phyloP scores from a whole-genome alignment of 495 filamentous ascomycete genomes.

The Umbilicaria muhlenbergii region DNA sequence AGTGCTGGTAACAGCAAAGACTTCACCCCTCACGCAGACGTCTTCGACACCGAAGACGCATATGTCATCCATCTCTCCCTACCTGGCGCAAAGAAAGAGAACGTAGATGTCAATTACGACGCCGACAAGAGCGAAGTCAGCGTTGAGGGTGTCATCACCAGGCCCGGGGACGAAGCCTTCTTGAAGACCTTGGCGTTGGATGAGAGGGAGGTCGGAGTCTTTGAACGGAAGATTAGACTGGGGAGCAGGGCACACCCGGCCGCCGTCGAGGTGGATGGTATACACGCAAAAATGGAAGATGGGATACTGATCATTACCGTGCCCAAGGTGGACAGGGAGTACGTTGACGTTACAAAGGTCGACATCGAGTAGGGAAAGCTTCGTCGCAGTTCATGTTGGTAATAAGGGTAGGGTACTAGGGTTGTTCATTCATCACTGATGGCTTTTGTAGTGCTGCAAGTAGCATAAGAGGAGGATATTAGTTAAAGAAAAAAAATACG shows the following conservation, averaged over 20 bases:
- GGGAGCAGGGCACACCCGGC: constrained; percentile 38
- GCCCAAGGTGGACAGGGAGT: constrained; percentile 41
- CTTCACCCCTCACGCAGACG: constrained; percentile 51
- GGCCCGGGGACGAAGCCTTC: constrained; percentile 56
- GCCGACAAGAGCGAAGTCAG: constrained; percentile 45
- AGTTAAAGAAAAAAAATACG: too few relatives aligned
- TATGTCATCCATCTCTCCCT: constrained; percentile 59
- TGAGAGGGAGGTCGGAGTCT: constrained; percentile 57
- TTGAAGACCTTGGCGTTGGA: constrained; percentile 45
- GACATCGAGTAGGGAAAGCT: constrained; percentile 16
- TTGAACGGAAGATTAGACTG: constrained; percentile 52
- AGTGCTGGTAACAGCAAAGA: constrained; percentile 21
- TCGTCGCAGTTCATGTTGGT: too few relatives aligned
- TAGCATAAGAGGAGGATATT: too few relatives aligned
- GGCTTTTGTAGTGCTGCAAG: too few relatives aligned
- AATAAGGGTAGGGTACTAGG: too few relatives aligned
- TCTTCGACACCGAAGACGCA: constrained; percentile 49
- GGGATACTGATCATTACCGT: constrained; percentile 51
- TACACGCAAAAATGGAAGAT: constrained; percentile 58
- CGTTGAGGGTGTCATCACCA: constrained; percentile 54
- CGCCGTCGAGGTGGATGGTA: constrained; percentile 44
- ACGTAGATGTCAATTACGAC: constrained; percentile 63
- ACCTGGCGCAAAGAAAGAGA: constrained; percentile 62
- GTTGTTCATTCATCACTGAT: too few relatives aligned
- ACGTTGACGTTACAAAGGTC: constrained; percentile 22